Evolutionary conservation across 257 asterid species (phyloP), one percentile per base, ranked within the genome.

Genomic region (Linderniella brevidens): DNA sequence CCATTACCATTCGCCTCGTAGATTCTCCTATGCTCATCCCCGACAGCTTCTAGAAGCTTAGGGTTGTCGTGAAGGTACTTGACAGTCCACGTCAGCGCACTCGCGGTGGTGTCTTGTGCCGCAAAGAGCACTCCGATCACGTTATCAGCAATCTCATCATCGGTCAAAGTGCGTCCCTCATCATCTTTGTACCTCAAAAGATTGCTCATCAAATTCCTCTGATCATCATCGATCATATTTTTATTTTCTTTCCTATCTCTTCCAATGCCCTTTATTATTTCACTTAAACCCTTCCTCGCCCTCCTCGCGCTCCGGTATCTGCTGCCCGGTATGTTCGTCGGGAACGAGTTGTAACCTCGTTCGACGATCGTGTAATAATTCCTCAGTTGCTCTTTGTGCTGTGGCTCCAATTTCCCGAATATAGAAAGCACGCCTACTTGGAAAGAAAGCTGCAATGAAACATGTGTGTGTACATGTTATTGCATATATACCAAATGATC

Each of bases 341-440:
- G 77, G 86, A 78, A 75, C 8, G 86, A 82, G 46, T 82, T 82
- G 74, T 82, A 78, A 3, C 93, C 93, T 58, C 68, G 69, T 64
- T 81, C 90, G 6, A 78, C 46, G 2, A 25, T 39, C 1, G 63
- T 72, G 49, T 78, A 82, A 65, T 72, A 54, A 4, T 49, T 11
- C 52, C 64, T 68, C 0, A 78, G 71, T 20, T 74, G 67, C 48
- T 58, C 39, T 8, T 71, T 68, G 53, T 70, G 80, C 9, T 56
- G 32, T 37, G 65, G 86, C 16, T 7, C 11, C 0, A 52, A 50
- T 13, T 67, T 54, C 0, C 81, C 92, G n/a, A 82, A 73, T 0
- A 70, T 80, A 1, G 86, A 64, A 1, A 72, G 37, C 66, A 82
- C 68, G 3, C 83, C 92, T 70, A 82, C 93, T 48, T 78, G 86